A percentile compares a stretch with the other conserved stretches of the same genome.
Evolutionary conservation across 768 basidiomycete genomes (phyloP).

Genomic region (Sporobolomyces roseus): DNA sequence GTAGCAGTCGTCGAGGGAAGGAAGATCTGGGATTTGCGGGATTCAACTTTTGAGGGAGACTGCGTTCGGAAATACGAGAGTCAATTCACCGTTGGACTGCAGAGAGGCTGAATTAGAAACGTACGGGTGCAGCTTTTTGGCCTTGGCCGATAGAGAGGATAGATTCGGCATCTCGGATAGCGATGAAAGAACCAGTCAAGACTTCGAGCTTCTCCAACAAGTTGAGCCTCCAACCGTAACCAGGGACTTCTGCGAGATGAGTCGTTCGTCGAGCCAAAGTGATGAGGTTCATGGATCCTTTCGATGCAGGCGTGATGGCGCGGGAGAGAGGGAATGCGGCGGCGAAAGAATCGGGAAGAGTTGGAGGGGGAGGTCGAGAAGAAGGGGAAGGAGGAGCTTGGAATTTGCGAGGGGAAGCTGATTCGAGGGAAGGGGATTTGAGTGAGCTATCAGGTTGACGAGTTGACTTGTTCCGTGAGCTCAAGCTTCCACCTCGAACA

Average conservation of each 20-base stretch:
- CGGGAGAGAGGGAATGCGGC: constrained; percentile 22
- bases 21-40: constrained; percentile 26
- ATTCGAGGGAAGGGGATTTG: neutral
- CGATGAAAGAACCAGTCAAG: constrained; percentile 31
- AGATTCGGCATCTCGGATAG: constrained; percentile 30
- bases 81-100: too few species aligned
- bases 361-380: neutral
- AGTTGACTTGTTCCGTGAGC: neutral
- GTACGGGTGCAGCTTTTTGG: constrained; percentile 1
- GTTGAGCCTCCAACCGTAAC: constrained; percentile 35
- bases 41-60: constrained; percentile 23
- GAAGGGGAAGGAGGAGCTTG: neutral
- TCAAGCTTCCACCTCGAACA: constrained; percentile 18
- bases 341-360: constrained; percentile 10
- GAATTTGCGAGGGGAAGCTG: neutral
- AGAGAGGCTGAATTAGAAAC: neutral
- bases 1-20: neutral
- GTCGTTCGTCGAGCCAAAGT: constrained; percentile 30
- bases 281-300: constrained; percentile 27
- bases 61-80: neutral
- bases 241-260: constrained; percentile 28
- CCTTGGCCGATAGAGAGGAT: constrained; percentile 28
- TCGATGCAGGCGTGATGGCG: constrained; percentile 22
- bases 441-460: neutral
- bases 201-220: constrained; percentile 39